Percentiles rank a stretch among this genome's conserved stretches.
Conservation (phyloP, 176 grass and related monocot species). For the Alloteropsis semialata region DNA sequence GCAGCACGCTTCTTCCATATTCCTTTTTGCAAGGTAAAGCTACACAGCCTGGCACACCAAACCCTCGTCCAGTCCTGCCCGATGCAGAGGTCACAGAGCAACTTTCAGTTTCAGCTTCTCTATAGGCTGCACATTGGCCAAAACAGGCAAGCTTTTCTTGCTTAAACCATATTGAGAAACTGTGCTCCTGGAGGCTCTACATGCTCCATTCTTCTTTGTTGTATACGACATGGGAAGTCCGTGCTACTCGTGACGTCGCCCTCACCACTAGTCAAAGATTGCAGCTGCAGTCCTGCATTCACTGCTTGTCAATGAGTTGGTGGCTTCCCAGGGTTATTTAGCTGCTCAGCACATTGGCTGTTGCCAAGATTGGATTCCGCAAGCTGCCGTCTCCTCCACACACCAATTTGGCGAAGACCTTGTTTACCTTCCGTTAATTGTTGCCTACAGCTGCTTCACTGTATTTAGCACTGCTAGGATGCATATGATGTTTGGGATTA, state of each 20-base stretch:
- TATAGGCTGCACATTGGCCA: neutral
- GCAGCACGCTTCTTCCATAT: neutral
- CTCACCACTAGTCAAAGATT: neutral
- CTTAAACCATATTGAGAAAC: constrained; percentile 16
- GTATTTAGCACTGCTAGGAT: neutral
- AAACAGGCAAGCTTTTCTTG: neutral
- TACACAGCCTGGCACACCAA: neutral
- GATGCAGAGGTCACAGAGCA: neutral
- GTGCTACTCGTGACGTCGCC: neutral
- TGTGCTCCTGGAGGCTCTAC: neutral
- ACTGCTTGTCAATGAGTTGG: neutral
- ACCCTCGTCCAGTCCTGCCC: neutral
- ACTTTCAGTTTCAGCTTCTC: constrained; percentile 7
- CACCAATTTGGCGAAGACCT: neutral
- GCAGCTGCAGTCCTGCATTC: neutral
- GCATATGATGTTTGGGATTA: constrained; percentile 26
- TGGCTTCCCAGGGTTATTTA: neutral
- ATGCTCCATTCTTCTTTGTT: neutral
- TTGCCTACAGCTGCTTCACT: neutral
- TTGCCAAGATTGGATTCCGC: neutral
- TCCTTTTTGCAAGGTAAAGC: neutral
- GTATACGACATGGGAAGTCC: neutral
- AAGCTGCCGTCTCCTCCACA: neutral
- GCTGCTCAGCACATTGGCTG: neutral
- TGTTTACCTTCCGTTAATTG: neutral